Evolutionary conservation across 257 asterid species (phyloP), one percentile per base, ranked within the genome.

Genomic region (Solanum piurae): DNA sequence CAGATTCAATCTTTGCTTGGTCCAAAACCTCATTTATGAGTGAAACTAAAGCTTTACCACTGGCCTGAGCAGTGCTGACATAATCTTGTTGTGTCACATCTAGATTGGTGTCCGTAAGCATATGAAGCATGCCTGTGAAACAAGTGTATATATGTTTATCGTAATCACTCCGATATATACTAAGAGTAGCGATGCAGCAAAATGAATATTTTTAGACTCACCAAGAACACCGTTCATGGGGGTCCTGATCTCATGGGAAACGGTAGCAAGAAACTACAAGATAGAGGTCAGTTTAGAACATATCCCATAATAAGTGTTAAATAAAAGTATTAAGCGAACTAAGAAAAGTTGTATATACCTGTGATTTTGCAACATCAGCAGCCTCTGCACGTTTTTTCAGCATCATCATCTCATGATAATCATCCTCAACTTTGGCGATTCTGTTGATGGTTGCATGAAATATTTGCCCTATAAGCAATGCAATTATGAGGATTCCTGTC

Each of bases 181-280:
- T 71, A 79, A n/a, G 55, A 84, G 20, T 72, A 66, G 14, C 18
- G 37, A 90, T 21, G 9, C 40, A 75, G 27, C 46, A 77, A 87
- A 34, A 8, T 12, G 86, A 44, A 89, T 88, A 34, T 36, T 71
- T 76, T 77, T 23, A 87, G 68, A 90, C 99, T 83, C 80, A 97
- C 99, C 99, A 77, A 97, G 95, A 90, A 97, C 99, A 72, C 99
- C 99, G 44, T 95, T 97, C 99, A 97, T 97, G 14, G 99, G 99
- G 90, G 99, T 97, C 92, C 99, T 93, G 96, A 97, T 97, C 91
- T 97, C 99, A 89, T 97, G 99, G 27, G 99, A 97, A 91, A 97
- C 98, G 1, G 99, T 97, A 69, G 99, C 99, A 76, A 97, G 99
- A 92, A 97, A 97, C 99, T 97, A 93, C 93, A 94, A n/a, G 62